Base-by-base conservation (phyloP, 345 rosid species). In the Erucastrum elatum region DNA sequence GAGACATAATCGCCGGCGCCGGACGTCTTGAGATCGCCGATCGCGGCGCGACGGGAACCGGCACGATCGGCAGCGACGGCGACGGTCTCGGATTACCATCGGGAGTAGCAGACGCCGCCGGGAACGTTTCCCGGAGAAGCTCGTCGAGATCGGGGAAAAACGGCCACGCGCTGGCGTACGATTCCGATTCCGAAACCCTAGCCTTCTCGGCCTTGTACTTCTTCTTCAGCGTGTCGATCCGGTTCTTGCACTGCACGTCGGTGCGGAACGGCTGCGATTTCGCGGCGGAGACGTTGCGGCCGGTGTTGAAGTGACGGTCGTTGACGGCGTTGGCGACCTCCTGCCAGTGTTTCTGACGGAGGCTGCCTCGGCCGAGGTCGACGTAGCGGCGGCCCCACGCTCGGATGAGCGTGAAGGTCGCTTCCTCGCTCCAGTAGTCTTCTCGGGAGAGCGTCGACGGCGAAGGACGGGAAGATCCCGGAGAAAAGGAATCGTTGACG, bases 341-440 rank as follows among this genome's bases (percentile, higher is more conserved):
- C 55, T 90, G 97, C 99, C 99, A 96, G 81, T 96, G 97, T 72
- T 93, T 96, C 83, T 93, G 99, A 12, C 99, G 99, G 63, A 96
- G 98, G 68, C 89, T 88, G 1, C 99, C 99, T 0, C 99, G 89
- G 86, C 80, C 90, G 39, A 96, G 97, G 64, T 93, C 94, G 53
- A 96, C 29, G 81, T 88, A 96, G 26, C 98, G 94, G 37, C 86
- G 73, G 12, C 99, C 99, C 99, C 99, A 96, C 15, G 94, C 89
- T 64, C 91, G 94, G 72, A 96, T 88, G 31, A 96, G 96, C 53
- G 99, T 96, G 44, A 90, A 87, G 12, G 97, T 96, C 26, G 99
- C 99, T 68, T 91, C 99, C 81, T 93, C 98, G 82, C 94, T 91
- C 99, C 99, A 96, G 87, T 96, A 96, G 70, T 96, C 99, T 39